phyloP scores from a whole-genome alignment of 2,329 filamentous ascomycete genomes.

The Apiospora marii region DNA sequence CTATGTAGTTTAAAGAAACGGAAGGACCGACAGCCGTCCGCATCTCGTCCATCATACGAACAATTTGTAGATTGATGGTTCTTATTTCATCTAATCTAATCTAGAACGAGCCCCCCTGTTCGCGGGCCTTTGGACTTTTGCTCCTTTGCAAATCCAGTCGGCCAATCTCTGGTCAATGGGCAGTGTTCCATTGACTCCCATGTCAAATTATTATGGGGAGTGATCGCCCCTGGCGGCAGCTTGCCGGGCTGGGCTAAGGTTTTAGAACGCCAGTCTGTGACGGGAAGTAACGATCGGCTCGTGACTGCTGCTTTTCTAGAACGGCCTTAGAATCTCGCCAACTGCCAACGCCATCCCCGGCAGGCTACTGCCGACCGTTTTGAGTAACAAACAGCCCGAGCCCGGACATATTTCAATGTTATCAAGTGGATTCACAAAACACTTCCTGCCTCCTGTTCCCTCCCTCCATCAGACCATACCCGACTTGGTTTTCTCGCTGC shows the following conservation, averaged over 20 bases:
- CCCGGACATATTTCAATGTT: slow-evolving; percentile 19
- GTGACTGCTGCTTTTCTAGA: slow-evolving; percentile 6
- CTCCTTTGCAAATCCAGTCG: neutral
- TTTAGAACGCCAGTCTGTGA: neutral
- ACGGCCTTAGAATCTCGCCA: slow-evolving; percentile 6
- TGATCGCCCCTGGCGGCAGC: slow-evolving; percentile 4
- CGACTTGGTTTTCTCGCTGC: neutral
- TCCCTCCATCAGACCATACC: neutral
- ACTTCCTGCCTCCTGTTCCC: neutral
- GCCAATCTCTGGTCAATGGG: neutral
- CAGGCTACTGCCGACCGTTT: slow-evolving; percentile 3
- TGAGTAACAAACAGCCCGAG: slow-evolving; percentile 3
- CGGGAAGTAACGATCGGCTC: slow-evolving; percentile 9
- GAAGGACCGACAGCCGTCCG: slow-evolving; percentile 10
- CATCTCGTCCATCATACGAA: neutral
- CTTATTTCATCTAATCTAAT: slow-evolving; percentile 8
- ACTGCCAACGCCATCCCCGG: neutral
- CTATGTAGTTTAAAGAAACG: neutral
- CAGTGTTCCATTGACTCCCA: neutral
- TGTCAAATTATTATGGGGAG: neutral
- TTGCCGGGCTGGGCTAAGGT: neutral
- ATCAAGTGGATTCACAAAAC: slow-evolving; percentile 9
- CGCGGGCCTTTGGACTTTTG: neutral
- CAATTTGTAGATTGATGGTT: neutral
- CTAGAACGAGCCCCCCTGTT: neutral